Evolutionary conservation across 495 filamentous ascomycete species (phyloP).

Genomic region (Penicillium malachiteum): DNA sequence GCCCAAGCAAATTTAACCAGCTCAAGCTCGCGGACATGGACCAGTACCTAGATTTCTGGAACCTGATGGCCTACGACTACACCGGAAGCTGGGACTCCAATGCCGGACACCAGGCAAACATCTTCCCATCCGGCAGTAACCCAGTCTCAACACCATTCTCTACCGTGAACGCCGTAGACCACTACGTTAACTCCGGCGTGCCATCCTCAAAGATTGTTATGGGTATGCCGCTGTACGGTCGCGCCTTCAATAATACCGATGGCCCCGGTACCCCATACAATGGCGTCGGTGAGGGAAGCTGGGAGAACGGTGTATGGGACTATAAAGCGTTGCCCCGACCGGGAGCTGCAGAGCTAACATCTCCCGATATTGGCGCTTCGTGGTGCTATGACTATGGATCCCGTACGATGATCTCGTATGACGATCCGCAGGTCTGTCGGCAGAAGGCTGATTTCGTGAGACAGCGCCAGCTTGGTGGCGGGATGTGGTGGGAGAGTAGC

Average conservation of each 20-base stretch:
- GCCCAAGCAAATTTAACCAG: conserved; percentile 63
- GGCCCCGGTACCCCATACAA: conserved; percentile 69
- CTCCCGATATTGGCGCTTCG: conserved; percentile 52
- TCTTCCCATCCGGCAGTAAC: conserved; percentile 56
- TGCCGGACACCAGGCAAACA: conserved; percentile 80
- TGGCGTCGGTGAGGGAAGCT: conserved; percentile 66
- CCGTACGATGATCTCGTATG: conserved; percentile 74
- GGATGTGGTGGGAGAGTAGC: conserved; percentile 94
- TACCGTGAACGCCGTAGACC: conserved; percentile 43
- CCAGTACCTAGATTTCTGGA: conserved; percentile 75
- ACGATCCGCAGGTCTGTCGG: conserved; percentile 59
- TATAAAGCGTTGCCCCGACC: conserved; percentile 62
- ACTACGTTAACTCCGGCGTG: conserved; percentile 67
- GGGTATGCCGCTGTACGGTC: conserved; percentile 87
- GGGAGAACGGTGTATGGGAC: conserved; percentile 82
- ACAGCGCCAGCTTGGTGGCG: conserved; percentile 67
- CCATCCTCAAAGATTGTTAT: conserved; percentile 70
- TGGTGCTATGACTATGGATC: conserved; percentile 66
- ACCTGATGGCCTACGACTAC: conserved; percentile 81
- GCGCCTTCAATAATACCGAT: conserved; percentile 71
- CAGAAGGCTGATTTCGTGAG: conserved; percentile 68
- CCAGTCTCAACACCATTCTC: conserved; percentile 59
- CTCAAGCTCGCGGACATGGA: conserved; percentile 70
- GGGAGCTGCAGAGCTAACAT: conserved; percentile 39
- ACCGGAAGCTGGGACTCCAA: conserved; percentile 71